Percentiles rank a stretch among this genome's conserved stretches.
These are phyloP conservation scores for Fusarium austroafricanum DNA, from an alignment of 2,329 filamentous ascomycete genomes.

Conservation along the genomic window DNA sequence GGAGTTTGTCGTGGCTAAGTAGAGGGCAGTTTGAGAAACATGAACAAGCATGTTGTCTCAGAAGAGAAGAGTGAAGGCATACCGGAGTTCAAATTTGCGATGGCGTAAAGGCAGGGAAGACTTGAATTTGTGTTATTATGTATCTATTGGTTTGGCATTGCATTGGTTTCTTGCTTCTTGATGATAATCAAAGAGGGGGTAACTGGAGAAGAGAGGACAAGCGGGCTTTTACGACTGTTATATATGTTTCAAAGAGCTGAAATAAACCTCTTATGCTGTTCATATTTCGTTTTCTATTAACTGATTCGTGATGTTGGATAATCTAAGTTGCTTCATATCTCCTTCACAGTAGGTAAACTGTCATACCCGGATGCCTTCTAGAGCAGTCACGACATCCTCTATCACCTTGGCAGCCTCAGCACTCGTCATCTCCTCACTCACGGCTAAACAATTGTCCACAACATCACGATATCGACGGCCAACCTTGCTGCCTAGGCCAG, in stretches of 20 bases:
- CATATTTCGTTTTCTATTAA: background rate
- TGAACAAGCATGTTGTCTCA: slow-evolving; percentile 21
- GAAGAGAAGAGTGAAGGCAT: slow-evolving; percentile 25
- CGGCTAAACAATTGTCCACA: slow-evolving; percentile 56
- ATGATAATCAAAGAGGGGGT: slow-evolving; percentile 21
- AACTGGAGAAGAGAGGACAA: slow-evolving; percentile 26
- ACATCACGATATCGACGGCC: slow-evolving; percentile 55
- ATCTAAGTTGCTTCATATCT: background rate
- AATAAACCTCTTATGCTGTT: slow-evolving; percentile 38
- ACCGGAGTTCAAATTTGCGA: slow-evolving; percentile 39
- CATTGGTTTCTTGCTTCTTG: slow-evolving; percentile 30
- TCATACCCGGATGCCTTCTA: slow-evolving; percentile 54
- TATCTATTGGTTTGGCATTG: slow-evolving; percentile 37
- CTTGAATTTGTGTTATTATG: slow-evolving; percentile 35
- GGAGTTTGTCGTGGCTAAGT: slow-evolving; percentile 27
- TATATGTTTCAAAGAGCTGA: slow-evolving; percentile 40
- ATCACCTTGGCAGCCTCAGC: slow-evolving; percentile 55
- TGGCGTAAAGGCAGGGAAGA: slow-evolving; percentile 39
- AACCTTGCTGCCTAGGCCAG: slow-evolving; percentile 55
- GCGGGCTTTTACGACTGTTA: slow-evolving; percentile 39
- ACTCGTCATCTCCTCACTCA: slow-evolving; percentile 52
- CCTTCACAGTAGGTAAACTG: background rate
- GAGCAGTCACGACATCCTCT: slow-evolving; percentile 55
- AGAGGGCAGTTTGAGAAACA: slow-evolving; percentile 14
- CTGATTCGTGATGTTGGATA: background rate